These are phyloP conservation scores for Cryphonectria parasitica DNA, from an alignment of 2,329 filamentous ascomycete genomes.

Conservation along the genomic window DNA sequence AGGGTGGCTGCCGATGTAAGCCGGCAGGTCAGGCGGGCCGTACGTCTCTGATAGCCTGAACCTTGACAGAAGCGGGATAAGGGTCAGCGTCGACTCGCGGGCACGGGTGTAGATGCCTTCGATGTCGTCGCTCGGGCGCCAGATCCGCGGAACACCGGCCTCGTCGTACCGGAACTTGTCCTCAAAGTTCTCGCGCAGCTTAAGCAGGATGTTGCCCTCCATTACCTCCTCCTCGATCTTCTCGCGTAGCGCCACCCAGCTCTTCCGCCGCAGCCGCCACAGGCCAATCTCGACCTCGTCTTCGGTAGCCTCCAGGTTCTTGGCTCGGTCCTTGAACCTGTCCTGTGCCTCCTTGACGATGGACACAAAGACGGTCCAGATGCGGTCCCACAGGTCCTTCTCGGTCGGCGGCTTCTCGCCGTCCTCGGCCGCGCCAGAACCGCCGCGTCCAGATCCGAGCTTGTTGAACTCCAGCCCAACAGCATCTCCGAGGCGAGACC, in stretches of 20 bases:
- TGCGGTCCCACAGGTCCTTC: slow-evolving; percentile 91
- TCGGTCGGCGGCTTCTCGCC: slow-evolving; percentile 75
- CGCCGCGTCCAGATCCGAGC: slow-evolving; percentile 84
- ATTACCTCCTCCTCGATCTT: slow-evolving; percentile 97
- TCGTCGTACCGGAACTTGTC: slow-evolving; percentile 99
- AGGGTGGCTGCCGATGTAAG: slow-evolving; percentile 81
- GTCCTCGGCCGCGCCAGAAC: slow-evolving; percentile 76
- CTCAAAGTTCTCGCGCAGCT: slow-evolving; percentile 97
- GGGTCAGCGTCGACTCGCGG: slow-evolving; percentile 85
- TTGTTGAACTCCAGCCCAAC: slow-evolving; percentile 96
- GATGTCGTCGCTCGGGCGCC: slow-evolving; percentile 95
- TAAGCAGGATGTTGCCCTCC: slow-evolving; percentile 94
- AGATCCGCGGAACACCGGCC: slow-evolving; percentile 90
- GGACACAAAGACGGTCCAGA: slow-evolving; percentile 84
- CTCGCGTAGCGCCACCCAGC: slow-evolving; percentile 86
- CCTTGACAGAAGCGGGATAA: slow-evolving; percentile 85
- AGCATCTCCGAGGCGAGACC: slow-evolving; percentile 82
- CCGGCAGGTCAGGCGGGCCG: slow-evolving; percentile 77
- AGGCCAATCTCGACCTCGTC: slow-evolving; percentile 91
- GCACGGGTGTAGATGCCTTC: slow-evolving; percentile 93
- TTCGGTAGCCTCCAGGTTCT: slow-evolving; percentile 88
- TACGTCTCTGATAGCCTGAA: slow-evolving; percentile 80
- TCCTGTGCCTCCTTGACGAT: slow-evolving; percentile 85
- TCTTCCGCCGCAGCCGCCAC: slow-evolving; percentile 91
- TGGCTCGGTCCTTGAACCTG: slow-evolving; percentile 84